Percentiles rank a stretch among this genome's conserved stretches.
These are phyloP conservation scores for Ascochyta fabae DNA, from an alignment of 2,329 filamentous ascomycete species.

Conservation along the genomic window DNA sequence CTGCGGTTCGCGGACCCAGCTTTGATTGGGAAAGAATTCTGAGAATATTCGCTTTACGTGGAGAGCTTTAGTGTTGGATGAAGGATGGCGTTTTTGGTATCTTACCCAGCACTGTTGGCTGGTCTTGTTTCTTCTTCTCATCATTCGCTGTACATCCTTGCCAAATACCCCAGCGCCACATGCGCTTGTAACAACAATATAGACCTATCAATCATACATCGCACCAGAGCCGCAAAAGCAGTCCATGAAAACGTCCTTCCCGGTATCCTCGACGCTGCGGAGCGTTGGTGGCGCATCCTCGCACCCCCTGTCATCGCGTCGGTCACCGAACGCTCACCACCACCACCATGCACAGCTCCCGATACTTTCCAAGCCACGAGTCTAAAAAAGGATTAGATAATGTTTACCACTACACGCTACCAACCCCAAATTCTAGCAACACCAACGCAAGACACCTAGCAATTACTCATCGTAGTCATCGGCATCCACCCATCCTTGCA, in stretches of 20 bases:
- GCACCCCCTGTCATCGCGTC: not conserved
- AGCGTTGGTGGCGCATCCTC: constrained; percentile 4
- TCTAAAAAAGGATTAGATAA: no score
- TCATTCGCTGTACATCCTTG: constrained; percentile 4
- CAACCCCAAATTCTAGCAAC: no score
- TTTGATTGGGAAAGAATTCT: constrained; percentile 25
- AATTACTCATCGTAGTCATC: no score
- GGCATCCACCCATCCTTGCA: no score
- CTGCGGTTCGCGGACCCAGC: constrained; percentile 30
- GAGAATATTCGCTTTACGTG: not conserved
- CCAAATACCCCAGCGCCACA: constrained; percentile 15
- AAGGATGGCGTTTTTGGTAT: not conserved
- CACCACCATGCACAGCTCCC: not conserved
- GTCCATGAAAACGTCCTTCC: not conserved
- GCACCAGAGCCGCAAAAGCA: not conserved
- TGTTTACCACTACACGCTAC: no score
- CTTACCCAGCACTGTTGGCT: not conserved
- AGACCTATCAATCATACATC: not conserved
- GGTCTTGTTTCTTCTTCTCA: constrained; percentile 3
- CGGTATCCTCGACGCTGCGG: not conserved
- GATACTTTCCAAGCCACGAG: not conserved
- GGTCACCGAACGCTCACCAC: constrained; percentile 8
- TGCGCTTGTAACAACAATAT: constrained; percentile 7
- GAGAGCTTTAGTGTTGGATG: not conserved
- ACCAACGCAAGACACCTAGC: no score